Conservation (phyloP, 352 stramenopile genomes). For the Phytophthora litchii region DNA sequence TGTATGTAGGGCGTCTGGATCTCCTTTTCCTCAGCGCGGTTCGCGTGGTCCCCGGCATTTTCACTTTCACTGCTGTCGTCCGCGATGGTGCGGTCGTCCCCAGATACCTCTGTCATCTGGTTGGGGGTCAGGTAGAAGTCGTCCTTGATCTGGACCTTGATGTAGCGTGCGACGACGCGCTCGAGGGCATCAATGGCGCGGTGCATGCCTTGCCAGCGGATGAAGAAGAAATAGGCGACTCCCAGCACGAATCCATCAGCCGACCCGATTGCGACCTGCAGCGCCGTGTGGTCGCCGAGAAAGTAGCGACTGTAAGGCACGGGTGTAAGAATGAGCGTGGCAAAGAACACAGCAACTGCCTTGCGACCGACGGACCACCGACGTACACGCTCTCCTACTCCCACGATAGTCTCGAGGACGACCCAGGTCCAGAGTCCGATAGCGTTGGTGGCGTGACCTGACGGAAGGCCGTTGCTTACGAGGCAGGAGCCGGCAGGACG, state of each 20-base stretch:
- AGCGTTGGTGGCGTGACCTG: conserved; percentile 52
- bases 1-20: conserved; percentile 33
- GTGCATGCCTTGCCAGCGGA: conserved; percentile 40
- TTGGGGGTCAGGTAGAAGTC: conserved; percentile 43
- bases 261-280: conserved; percentile 41
- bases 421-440: conserved; percentile 49
- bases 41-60: conserved; percentile 10
- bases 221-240: conserved; percentile 44
- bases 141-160: conserved; percentile 43
- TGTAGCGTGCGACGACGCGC: conserved; percentile 22
- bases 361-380: conserved; percentile 27
- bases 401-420: conserved; percentile 40
- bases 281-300: conserved; percentile 49
- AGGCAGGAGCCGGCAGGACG: conserved; percentile 47
- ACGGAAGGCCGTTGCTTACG: conserved; percentile 47
- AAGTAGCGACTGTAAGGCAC: conserved; percentile 58
- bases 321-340: conserved; percentile 33
- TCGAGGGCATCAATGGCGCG: conserved; percentile 26
- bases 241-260: conserved; percentile 41
- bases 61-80: conserved; percentile 44
- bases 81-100: conserved; percentile 25
- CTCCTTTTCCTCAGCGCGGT: conserved; percentile 29
- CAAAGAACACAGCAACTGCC: conserved; percentile 17
- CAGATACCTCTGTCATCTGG: conserved; percentile 8
- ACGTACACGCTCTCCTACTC: conserved; percentile 29